Percentiles rank a stretch among this genome's conserved stretches.
Conservation (phyloP, 768 basidiomycete genomes). For the Trametes villosa region DNA sequence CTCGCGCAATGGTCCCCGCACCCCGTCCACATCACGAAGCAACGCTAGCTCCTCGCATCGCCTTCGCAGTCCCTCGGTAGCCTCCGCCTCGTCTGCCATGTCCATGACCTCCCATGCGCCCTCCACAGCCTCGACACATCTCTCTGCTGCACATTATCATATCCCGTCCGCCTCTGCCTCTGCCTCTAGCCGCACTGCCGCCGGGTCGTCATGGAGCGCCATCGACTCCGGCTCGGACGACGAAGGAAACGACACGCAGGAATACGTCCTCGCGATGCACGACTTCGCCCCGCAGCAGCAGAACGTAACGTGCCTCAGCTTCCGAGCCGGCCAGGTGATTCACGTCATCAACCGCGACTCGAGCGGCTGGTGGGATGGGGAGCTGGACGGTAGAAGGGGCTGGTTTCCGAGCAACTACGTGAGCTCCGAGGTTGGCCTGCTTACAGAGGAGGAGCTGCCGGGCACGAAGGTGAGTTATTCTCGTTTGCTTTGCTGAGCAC, state of each 20-base stretch:
- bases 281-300: constrained; percentile 79
- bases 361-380: constrained; percentile 99
- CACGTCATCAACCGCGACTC: constrained; percentile 85
- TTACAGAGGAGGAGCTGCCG: constrained; percentile 62
- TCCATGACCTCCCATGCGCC: constrained; percentile 28
- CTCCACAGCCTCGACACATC: constrained; percentile 17
- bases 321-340: constrained; percentile 89
- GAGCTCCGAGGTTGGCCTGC: constrained; percentile 60
- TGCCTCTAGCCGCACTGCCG: background rate
- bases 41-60: constrained; percentile 32
- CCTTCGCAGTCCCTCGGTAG: constrained; percentile 31
- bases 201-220: constrained; percentile 6
- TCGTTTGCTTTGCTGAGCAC: background rate
- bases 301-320: constrained; percentile 82
- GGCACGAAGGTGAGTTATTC: constrained; percentile 41
- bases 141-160: constrained; percentile 13
- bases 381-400: constrained; percentile 83
- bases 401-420: constrained; percentile 99
- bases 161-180: constrained; percentile 15
- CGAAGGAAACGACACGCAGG: constrained; percentile 38
- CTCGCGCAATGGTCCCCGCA: constrained; percentile 9
- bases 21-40: constrained; percentile 20
- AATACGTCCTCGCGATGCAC: constrained; percentile 91
- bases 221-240: constrained; percentile 25
- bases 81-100: constrained; percentile 30